Conservation (phyloP, 352 stramenopile species). For the Vaucheria bursata region DNA sequence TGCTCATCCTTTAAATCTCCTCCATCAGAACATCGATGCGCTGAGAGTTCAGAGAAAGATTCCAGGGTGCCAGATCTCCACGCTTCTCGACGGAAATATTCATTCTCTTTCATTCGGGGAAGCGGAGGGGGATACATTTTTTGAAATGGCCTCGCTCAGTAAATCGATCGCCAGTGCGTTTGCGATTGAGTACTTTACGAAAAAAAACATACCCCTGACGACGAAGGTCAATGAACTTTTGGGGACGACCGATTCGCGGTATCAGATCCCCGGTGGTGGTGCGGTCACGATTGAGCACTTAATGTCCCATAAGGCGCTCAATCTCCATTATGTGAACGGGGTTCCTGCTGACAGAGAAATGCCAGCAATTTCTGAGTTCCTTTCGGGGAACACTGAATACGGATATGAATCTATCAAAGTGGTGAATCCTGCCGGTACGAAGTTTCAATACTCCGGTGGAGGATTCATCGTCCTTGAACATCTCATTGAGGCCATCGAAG, state of each 20-base stretch:
- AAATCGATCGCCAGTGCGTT: constrained; percentile 47
- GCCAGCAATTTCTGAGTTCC: neutral
- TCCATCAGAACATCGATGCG: no score
- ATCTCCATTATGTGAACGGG: neutral
- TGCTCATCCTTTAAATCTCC: neutral
- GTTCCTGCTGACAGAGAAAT: neutral
- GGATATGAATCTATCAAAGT: neutral
- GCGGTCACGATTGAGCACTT: neutral
- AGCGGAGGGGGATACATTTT: constrained; percentile 14
- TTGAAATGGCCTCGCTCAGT: constrained; percentile 47
- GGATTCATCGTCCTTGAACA: constrained; percentile 50
- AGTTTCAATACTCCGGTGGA: constrained; percentile 48
- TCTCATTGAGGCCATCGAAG: constrained; percentile 46
- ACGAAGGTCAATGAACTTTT: constrained; percentile 42
- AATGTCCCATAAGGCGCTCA: neutral
- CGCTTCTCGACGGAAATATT: no score
- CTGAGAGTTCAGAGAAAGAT: neutral
- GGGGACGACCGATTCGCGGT: neutral
- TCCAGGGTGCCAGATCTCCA: neutral
- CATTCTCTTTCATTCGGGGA: no score
- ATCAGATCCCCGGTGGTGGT: neutral
- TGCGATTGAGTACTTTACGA: constrained; percentile 47
- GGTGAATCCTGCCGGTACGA: constrained; percentile 26
- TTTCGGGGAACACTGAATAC: neutral
- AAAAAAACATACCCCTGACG: constrained; percentile 18